Percentiles rank a stretch among this genome's conserved stretches.
These are phyloP conservation scores for Lepidium aucheri DNA, from an alignment of 345 rosid species.

Conservation along the genomic window DNA sequence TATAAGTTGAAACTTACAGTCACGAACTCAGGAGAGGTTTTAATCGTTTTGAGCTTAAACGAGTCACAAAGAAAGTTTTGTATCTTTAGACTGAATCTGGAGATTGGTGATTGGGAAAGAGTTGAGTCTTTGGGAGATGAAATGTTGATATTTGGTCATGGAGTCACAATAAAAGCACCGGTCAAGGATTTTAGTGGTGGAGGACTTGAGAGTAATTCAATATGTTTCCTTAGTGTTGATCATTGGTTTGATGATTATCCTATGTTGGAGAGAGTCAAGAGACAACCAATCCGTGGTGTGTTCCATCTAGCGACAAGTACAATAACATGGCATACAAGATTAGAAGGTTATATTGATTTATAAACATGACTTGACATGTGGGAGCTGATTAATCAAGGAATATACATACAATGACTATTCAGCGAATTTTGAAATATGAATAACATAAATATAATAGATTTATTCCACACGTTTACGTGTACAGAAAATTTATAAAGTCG, in stretches of 20 bases:
- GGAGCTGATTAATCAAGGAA: too few species aligned
- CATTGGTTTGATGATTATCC: neutral
- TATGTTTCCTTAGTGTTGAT: conserved; percentile 4
- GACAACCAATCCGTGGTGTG: neutral
- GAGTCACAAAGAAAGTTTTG: neutral
- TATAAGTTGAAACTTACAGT: neutral
- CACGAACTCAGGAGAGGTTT: neutral
- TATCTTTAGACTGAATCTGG: neutral
- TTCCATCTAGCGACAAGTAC: conserved; percentile 1
- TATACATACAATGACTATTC: too few species aligned
- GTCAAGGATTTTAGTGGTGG: neutral
- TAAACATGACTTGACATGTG: too few species aligned
- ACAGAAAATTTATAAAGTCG: too few species aligned
- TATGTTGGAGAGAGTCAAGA: neutral
- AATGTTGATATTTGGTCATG: conserved; percentile 14
- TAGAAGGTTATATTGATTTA: too few species aligned
- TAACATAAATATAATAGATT: too few species aligned
- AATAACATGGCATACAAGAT: too few species aligned
- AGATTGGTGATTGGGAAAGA: conserved; percentile 6
- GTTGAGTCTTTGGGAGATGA: conserved; percentile 9
- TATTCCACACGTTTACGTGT: too few species aligned
- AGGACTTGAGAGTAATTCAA: conserved; percentile 11
- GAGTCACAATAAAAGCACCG: conserved; percentile 9
- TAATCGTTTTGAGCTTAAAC: neutral
- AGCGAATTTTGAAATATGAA: too few species aligned